Evolutionary conservation across 2,329 filamentous ascomycete genomes (phyloP).

Genomic region (Hypocreales sp.): DNA sequence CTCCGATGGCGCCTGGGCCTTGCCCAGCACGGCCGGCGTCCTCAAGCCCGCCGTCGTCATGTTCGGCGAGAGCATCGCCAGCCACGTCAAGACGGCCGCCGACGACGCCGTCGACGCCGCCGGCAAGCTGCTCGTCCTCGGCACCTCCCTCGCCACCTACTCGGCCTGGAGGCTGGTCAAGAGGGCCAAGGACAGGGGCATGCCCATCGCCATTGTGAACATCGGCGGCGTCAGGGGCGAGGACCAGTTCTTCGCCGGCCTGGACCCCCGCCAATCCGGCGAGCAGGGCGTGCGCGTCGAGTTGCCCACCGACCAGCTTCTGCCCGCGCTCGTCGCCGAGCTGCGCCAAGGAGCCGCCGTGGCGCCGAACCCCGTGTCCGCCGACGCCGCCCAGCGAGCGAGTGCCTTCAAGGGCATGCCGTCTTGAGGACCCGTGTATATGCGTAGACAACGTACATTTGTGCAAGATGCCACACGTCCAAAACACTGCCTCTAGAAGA

Average conservation of each 20-base stretch:
- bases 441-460: no score
- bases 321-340: constrained; percentile 40
- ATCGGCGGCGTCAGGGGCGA: constrained; percentile 73
- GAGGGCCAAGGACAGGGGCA: constrained; percentile 63
- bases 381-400: neutral
- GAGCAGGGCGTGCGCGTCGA: constrained; percentile 39
- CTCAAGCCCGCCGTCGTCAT: constrained; percentile 89
- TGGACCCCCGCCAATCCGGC: constrained; percentile 36
- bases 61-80: constrained; percentile 82
- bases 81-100: constrained; percentile 54
- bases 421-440: constrained; percentile 25
- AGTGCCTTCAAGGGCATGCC: constrained; percentile 43
- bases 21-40: constrained; percentile 54
- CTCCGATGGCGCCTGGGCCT: constrained; percentile 61
- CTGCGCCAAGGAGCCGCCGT: constrained; percentile 20
- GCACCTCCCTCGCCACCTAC: constrained; percentile 86
- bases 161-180: constrained; percentile 86
- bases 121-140: constrained; percentile 61
- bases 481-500: constrained; percentile 31
- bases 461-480: no score
- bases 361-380: neutral
- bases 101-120: constrained; percentile 69
- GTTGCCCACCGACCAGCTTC: constrained; percentile 37
- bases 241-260: constrained; percentile 48
- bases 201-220: constrained; percentile 80